Percentiles rank a stretch among this genome's conserved stretches.
Evolutionary conservation across 257 asterid species (phyloP).

Genomic region (Paulownia fortunei): DNA sequence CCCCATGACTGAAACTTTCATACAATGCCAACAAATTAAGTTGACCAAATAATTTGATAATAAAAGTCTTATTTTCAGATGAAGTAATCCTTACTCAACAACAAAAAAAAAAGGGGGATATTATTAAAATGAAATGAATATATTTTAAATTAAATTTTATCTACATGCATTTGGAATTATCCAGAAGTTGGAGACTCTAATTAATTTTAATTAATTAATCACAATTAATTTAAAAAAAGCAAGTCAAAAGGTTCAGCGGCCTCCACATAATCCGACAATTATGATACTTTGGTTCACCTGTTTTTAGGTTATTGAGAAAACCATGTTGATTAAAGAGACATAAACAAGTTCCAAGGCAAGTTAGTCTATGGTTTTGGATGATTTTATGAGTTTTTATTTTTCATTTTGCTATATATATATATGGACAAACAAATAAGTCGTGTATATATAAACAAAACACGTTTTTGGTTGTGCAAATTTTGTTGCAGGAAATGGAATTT

Average conservation of each 20-base stretch:
- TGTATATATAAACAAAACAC: neutral
- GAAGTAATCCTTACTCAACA: constrained; percentile 28
- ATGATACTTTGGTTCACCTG: constrained; percentile 22
- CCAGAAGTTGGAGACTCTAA: constrained; percentile 16
- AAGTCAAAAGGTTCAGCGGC: constrained; percentile 45
- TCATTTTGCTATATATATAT: neutral
- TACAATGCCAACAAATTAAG: neutral
- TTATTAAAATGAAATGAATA: neutral
- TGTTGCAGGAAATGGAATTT: neutral
- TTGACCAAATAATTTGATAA: constrained; percentile 23
- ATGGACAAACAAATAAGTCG: neutral
- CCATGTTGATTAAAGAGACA: neutral
- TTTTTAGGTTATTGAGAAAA: neutral
- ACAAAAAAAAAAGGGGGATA: neutral
- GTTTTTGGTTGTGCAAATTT: neutral
- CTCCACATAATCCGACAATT: constrained; percentile 42
- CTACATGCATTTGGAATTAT: constrained; percentile 27
- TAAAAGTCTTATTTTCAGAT: neutral
- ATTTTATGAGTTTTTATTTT: neutral
- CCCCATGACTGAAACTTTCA: neutral
- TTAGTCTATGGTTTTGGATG: neutral
- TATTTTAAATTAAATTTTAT: neutral
- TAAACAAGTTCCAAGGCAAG: constrained; percentile 11
- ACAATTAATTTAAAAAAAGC: constrained; percentile 18
- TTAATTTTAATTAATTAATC: neutral